Evolutionary conservation across 345 rosid genomes (phyloP).

Genomic region (Melaleuca alternifolia): DNA sequence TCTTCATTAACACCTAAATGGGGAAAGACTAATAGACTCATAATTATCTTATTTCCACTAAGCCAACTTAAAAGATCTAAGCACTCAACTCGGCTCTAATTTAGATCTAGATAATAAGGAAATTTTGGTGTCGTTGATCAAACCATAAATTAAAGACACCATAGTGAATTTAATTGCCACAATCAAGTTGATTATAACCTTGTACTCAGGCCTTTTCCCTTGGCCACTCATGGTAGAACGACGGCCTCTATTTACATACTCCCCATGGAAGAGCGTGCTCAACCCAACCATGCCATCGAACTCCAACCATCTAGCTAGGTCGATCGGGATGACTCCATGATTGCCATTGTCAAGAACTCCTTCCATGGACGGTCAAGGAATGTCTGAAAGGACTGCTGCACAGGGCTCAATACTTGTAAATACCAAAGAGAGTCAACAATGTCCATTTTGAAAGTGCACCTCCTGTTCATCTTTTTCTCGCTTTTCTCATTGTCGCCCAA

Average conservation of each 20-base stretch:
- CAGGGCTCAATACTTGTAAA: no score
- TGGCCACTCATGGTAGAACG: conserved; percentile 1
- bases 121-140: background rate
- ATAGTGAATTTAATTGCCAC: conserved; percentile 8
- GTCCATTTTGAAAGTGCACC: background rate
- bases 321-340: background rate
- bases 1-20: no score
- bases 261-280: conserved; percentile 21
- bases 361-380: conserved; percentile 15
- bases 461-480: background rate
- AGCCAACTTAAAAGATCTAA: no score
- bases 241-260: conserved; percentile 14
- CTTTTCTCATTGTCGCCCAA: background rate
- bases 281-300: background rate
- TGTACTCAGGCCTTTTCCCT: conserved; percentile 29
- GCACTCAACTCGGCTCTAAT: no score
- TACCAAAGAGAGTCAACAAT: no score
- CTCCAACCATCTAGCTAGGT: background rate
- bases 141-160: conserved; percentile 3
- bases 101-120: background rate
- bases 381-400: background rate
- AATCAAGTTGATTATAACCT: background rate
- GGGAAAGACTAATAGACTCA: no score
- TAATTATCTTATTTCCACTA: no score
- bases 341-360: background rate